Conservation (phyloP, 768 basidiomycete species). For the Scleroderma citrinum region DNA sequence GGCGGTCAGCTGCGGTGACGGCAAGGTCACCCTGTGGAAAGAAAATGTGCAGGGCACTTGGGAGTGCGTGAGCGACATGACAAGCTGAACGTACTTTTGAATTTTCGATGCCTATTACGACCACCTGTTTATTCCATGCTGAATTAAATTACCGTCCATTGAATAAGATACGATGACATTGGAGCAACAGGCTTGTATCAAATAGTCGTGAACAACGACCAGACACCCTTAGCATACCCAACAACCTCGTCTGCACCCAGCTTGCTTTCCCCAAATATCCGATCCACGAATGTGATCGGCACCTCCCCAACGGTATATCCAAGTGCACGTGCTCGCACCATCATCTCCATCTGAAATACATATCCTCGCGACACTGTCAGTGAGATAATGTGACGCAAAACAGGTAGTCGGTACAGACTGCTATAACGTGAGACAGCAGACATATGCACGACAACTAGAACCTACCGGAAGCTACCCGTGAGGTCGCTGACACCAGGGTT, state of each 20-base stretch:
- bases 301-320: constrained; percentile 87
- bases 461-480: constrained; percentile 85
- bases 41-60: constrained; percentile 92
- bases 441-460: constrained; percentile 1
- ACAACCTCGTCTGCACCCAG: constrained; percentile 85
- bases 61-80: constrained; percentile 97
- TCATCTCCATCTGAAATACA: constrained; percentile 99
- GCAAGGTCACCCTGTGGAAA: constrained; percentile 98
- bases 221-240: constrained; percentile 81
- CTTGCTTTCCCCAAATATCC: constrained; percentile 92
- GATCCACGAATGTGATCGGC: constrained; percentile 92
- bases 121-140: too few relatives aligned
- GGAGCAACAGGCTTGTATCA: constrained; percentile 25
- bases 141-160: too few relatives aligned
- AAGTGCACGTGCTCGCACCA: constrained; percentile 79
- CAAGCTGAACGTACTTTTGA: constrained; percentile 44
- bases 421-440: background rate
- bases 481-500: constrained; percentile 85
- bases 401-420: constrained; percentile 72
- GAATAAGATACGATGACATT: too few relatives aligned
- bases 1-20: constrained; percentile 95
- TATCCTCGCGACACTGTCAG: constrained; percentile 85
- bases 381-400: constrained; percentile 77
- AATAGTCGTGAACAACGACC: constrained; percentile 69
- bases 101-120: too few relatives aligned